Conservation (phyloP, 2,329 filamentous ascomycete species). For the Alternaria dauci region DNA sequence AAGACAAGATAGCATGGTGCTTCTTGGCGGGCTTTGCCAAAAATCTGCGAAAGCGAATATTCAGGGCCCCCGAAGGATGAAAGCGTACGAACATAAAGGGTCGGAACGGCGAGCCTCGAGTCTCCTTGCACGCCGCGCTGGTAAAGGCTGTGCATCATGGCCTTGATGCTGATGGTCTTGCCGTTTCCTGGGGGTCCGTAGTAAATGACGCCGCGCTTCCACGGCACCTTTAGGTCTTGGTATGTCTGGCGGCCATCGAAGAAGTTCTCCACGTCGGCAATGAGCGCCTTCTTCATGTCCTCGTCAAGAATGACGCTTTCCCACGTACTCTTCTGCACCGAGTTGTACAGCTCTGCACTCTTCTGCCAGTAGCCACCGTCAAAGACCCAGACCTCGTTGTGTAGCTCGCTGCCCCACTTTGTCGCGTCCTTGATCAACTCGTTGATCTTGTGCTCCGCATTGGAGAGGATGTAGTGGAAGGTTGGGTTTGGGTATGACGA, state of each 20-base stretch:
- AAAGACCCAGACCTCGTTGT: slow-evolving; percentile 72
- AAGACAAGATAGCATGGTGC: slow-evolving; percentile 76
- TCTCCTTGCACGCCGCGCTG: slow-evolving; percentile 53
- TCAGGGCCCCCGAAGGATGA: slow-evolving; percentile 62
- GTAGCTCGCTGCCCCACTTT: slow-evolving; percentile 64
- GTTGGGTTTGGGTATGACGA: slow-evolving; percentile 42
- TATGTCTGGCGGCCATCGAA: slow-evolving; percentile 69
- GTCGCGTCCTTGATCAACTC: slow-evolving; percentile 65
- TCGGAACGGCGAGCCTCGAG: slow-evolving; percentile 60
- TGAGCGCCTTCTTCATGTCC: slow-evolving; percentile 70
- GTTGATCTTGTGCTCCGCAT: slow-evolving; percentile 51
- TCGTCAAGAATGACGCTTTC: slow-evolving; percentile 72
- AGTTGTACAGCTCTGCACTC: slow-evolving; percentile 66
- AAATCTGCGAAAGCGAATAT: slow-evolving; percentile 51
- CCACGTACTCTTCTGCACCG: slow-evolving; percentile 61
- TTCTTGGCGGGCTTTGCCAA: slow-evolving; percentile 64
- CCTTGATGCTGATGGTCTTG: slow-evolving; percentile 76
- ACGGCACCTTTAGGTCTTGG: slow-evolving; percentile 68
- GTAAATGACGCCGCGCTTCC: slow-evolving; percentile 76
- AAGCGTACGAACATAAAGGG: slow-evolving; percentile 63
- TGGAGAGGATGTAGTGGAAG: slow-evolving; percentile 57
- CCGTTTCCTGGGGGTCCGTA: slow-evolving; percentile 71
- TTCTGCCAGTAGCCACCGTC: slow-evolving; percentile 71
- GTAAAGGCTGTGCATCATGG: slow-evolving; percentile 71
- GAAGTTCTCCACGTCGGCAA: slow-evolving; percentile 71